Evolutionary conservation across 495 filamentous ascomycete species (phyloP), one percentile per base, ranked within the genome.

Genomic region (Aspergillus cavernicola): DNA sequence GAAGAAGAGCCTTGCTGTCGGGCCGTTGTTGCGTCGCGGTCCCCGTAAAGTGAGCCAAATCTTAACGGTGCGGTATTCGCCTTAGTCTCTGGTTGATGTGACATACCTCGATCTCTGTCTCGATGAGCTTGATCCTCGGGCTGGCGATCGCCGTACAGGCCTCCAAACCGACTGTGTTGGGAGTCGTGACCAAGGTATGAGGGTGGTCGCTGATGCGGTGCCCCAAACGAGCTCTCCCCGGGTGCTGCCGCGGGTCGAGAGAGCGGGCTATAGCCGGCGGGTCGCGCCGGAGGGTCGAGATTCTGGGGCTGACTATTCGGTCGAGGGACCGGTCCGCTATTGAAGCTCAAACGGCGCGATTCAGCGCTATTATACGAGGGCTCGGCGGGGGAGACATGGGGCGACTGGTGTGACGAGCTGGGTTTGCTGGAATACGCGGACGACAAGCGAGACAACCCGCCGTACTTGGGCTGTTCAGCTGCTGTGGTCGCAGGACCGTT

Each of bases 251-350:
- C 42, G 6, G 67, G 58, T 16, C 69, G 67, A 1, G 69, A 65
- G n/a, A 70, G 60, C 3, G 73, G 72, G 33, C 72, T 74, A 46
- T 74, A 75, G 1, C 65, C 67, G 0, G 69, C 55, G 2, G 66
- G 53, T 1, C 71, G 69, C 23, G 65, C 45, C 0, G 66, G 46
- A 15, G 63, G 40, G 16, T 77, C 73, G 12, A 68, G 62, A 32
- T 75, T 71, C 13, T 69, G 72, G 12, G 73, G 72, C 33, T 77
- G 73, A 38, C 73, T 77, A 36, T 55, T 77, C 9, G 73, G 68
- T 19, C 73, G 67, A 23, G 71, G 62, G 24, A 69, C 71, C 2
- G 69, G 63, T 26, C 68, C 71, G 50, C 62, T n/a, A n/a, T 9
- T 72, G 29, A 74, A 63, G 48, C 73, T 77, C 58, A 66, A 59